These are phyloP conservation scores for Colletotrichum paranaense DNA, from an alignment of 2,329 filamentous ascomycete genomes.

Conservation along the genomic window DNA sequence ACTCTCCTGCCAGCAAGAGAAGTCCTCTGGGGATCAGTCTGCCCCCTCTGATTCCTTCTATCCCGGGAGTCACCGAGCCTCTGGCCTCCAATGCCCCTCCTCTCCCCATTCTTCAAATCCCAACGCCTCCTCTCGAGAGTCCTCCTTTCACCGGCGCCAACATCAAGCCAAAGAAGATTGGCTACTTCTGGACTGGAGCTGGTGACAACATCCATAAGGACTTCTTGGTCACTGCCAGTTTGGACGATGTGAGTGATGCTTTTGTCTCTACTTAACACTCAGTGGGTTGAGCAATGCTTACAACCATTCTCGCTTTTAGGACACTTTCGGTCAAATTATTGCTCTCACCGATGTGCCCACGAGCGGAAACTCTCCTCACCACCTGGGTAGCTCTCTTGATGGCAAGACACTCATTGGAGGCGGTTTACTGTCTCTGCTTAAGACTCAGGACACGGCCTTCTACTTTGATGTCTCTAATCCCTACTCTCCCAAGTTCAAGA, in stretches of 20 bases:
- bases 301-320: constrained; percentile 45
- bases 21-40: constrained; percentile 52
- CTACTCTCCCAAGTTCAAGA: constrained; percentile 67
- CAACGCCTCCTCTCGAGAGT: constrained; percentile 67
- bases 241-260: constrained; percentile 62
- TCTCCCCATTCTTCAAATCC: constrained; percentile 68
- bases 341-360: constrained; percentile 68
- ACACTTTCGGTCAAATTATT: constrained; percentile 70
- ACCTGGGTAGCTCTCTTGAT: constrained; percentile 64
- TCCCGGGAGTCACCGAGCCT: constrained; percentile 69
- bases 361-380: constrained; percentile 71
- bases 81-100: constrained; percentile 62
- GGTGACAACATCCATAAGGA: constrained; percentile 70
- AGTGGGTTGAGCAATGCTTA: neutral
- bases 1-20: constrained; percentile 25
- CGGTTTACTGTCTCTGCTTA: constrained; percentile 67
- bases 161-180: constrained; percentile 74
- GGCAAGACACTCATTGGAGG: constrained; percentile 69
- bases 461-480: constrained; percentile 71
- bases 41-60: constrained; percentile 67
- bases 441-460: constrained; percentile 71
- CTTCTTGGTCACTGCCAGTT: constrained; percentile 67
- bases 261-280: neutral
- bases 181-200: constrained; percentile 72
- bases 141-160: constrained; percentile 63